Evolutionary conservation across 2,329 filamentous ascomycete genomes (phyloP).

Genomic region (Parasarocladium wereldwijsianum): DNA sequence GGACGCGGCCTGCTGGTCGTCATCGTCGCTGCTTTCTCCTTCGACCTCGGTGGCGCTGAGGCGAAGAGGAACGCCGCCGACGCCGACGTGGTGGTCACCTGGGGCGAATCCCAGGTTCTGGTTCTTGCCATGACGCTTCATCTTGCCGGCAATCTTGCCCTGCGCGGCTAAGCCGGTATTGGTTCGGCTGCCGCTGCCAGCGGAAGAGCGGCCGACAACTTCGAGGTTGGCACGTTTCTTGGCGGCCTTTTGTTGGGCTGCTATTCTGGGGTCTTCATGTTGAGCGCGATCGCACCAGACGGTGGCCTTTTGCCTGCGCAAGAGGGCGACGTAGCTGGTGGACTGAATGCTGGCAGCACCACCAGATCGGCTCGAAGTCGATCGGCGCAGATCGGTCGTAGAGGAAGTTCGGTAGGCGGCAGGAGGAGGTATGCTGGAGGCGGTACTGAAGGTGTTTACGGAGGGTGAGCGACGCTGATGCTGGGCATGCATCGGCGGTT

Average conservation of each 20-base stretch:
- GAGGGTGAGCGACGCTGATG: constrained; percentile 45
- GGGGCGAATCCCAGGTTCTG: constrained; percentile 67
- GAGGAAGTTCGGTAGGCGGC: constrained; percentile 41
- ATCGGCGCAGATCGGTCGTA: constrained; percentile 51
- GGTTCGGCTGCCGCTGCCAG: constrained; percentile 29
- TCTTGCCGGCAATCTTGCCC: constrained; percentile 66
- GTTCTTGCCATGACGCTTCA: constrained; percentile 72
- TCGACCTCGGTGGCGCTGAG: constrained; percentile 93
- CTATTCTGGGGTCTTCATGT: constrained; percentile 72
- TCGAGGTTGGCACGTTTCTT: constrained; percentile 78
- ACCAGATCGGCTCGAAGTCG: constrained; percentile 65
- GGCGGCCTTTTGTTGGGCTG: constrained; percentile 72
- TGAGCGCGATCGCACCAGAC: constrained; percentile 97
- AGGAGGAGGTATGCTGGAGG: constrained; percentile 50
- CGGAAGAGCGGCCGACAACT: constrained; percentile 47
- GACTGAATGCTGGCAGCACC: constrained; percentile 31
- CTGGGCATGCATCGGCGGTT: constrained; percentile 15
- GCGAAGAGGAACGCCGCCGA: constrained; percentile 74
- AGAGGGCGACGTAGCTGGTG: constrained; percentile 83
- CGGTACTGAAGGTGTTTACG: constrained; percentile 55
- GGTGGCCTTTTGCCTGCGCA: constrained; percentile 92
- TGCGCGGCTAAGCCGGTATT: constrained; percentile 47
- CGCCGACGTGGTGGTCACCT: constrained; percentile 57
- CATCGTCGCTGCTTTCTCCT: constrained; percentile 69
- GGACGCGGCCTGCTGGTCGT: constrained; percentile 34